Conservation (phyloP, 2,329 filamentous ascomycete genomes). For the Albophoma yamanashiensis region DNA sequence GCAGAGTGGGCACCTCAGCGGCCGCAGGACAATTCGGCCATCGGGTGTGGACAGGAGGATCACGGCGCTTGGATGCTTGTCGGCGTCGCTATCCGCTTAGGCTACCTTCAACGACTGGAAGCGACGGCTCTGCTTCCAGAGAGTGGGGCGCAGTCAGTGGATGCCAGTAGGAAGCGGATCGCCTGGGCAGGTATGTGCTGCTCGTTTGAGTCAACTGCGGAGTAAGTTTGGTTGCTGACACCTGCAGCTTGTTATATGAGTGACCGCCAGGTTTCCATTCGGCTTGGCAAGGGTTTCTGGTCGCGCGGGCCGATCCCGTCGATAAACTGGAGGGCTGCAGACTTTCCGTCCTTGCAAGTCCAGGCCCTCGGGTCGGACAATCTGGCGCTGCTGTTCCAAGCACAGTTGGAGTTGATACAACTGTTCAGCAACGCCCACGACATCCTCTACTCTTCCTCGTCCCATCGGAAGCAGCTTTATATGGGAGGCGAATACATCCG, state of each 20-base stretch:
- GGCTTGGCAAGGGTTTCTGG: constrained; percentile 65
- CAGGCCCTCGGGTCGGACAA: constrained; percentile 50
- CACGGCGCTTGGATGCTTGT: constrained; percentile 71
- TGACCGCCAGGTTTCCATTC: constrained; percentile 58
- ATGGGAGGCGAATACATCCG: constrained; percentile 63
- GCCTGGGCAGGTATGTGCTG: constrained; percentile 48
- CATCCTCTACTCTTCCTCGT: constrained; percentile 60
- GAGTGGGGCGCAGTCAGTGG: constrained; percentile 44
- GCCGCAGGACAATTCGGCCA: constrained; percentile 47
- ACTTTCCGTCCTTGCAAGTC: constrained; percentile 56
- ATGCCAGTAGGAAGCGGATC: constrained; percentile 51
- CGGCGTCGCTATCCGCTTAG: constrained; percentile 56
- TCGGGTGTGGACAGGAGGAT: constrained; percentile 64
- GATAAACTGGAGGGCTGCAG: constrained; percentile 51
- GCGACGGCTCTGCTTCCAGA: constrained; percentile 55
- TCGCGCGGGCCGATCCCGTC: constrained; percentile 59
- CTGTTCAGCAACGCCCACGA: constrained; percentile 67
- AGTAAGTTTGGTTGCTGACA: not conserved
- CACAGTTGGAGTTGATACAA: constrained; percentile 59
- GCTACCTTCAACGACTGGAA: constrained; percentile 60
- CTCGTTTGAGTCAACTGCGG: not conserved
- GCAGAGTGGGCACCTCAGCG: constrained; percentile 66
- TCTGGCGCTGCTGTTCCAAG: constrained; percentile 58
- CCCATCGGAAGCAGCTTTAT: constrained; percentile 59
- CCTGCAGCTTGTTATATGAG: constrained; percentile 49